Evolutionary conservation across 2,329 filamentous ascomycete genomes (phyloP).

Genomic region (Blumeriella jaapii): DNA sequence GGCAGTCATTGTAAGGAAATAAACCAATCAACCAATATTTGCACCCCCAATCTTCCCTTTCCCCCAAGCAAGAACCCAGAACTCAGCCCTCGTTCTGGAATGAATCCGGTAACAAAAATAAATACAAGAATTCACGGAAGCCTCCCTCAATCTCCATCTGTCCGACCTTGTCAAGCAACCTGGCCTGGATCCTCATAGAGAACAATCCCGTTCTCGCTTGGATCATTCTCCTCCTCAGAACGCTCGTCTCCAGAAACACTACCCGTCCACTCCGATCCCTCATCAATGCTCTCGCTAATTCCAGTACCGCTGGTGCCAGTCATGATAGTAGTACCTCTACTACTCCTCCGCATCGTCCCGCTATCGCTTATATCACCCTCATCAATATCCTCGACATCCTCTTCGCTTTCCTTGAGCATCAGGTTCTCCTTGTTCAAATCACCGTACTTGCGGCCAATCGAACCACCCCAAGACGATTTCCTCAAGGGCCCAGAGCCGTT

Average conservation of each 20-base stretch:
- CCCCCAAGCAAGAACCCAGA: not conserved
- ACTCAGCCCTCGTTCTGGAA: too few species aligned
- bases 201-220: slow-evolving; percentile 9
- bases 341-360: slow-evolving; percentile 24
- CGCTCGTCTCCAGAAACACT: slow-evolving; percentile 20
- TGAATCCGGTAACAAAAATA: not conserved
- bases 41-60: not conserved
- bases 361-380: slow-evolving; percentile 14
- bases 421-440: slow-evolving; percentile 54
- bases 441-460: slow-evolving; percentile 30
- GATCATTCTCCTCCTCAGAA: slow-evolving; percentile 4
- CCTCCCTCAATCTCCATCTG: not conserved
- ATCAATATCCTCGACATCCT: slow-evolving; percentile 28
- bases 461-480: slow-evolving; percentile 60
- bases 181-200: slow-evolving; percentile 18
- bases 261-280: slow-evolving; percentile 24
- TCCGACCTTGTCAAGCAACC: slow-evolving; percentile 14
- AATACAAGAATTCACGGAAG: slow-evolving; percentile 1
- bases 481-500: slow-evolving; percentile 38
- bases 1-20: too few species aligned
- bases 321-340: slow-evolving; percentile 23
- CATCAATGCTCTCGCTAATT: slow-evolving; percentile 22
- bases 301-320: slow-evolving; percentile 17
- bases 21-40: too few species aligned
- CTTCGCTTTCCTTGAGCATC: slow-evolving; percentile 49